Percentiles rank a stretch among this genome's conserved stretches.
Conservation (phyloP, 208 protist genomes). For the Balamuthia mandrillaris region DNA sequence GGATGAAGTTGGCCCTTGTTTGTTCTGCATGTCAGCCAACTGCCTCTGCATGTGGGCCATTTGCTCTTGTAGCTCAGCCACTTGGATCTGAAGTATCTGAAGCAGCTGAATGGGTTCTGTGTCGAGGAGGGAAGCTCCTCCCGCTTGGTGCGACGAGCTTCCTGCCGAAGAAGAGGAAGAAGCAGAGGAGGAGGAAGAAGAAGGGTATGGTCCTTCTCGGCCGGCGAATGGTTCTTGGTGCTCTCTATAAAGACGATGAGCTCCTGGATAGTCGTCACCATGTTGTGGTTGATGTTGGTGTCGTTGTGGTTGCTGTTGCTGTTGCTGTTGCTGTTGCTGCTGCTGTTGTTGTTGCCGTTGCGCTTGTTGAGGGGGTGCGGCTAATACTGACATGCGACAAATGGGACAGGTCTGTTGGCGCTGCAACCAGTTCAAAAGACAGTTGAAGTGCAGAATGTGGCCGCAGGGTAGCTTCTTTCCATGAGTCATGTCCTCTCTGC, state of each 20-base stretch:
- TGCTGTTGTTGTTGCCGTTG: not conserved
- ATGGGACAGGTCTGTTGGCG: slow-evolving; percentile 1
- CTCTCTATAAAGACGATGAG: too few species aligned
- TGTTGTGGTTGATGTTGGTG: too few species aligned
- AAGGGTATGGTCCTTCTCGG: too few species aligned
- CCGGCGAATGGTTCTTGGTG: too few species aligned
- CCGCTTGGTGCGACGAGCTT: not conserved
- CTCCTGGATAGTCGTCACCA: not conserved
- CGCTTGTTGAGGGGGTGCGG: not conserved
- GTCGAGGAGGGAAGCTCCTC: not conserved
- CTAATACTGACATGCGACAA: not conserved
- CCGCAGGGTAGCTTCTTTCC: slow-evolving; percentile 54
- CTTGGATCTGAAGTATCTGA: not conserved
- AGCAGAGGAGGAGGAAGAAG: not conserved
- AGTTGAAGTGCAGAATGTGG: slow-evolving; percentile 64
- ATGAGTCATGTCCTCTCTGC: slow-evolving; percentile 43
- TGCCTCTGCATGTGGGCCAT: not conserved
- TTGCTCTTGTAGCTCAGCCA: not conserved
- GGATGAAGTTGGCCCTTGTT: too few species aligned
- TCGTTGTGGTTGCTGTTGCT: not conserved
- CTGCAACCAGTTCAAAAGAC: slow-evolving; percentile 39
- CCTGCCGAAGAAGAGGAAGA: not conserved
- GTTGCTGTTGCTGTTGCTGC: not conserved
- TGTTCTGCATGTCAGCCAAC: too few species aligned
- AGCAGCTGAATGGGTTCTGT: not conserved